Base-by-base conservation (phyloP, 148 eudicot species). In the Rhododendron henanense region DNA sequence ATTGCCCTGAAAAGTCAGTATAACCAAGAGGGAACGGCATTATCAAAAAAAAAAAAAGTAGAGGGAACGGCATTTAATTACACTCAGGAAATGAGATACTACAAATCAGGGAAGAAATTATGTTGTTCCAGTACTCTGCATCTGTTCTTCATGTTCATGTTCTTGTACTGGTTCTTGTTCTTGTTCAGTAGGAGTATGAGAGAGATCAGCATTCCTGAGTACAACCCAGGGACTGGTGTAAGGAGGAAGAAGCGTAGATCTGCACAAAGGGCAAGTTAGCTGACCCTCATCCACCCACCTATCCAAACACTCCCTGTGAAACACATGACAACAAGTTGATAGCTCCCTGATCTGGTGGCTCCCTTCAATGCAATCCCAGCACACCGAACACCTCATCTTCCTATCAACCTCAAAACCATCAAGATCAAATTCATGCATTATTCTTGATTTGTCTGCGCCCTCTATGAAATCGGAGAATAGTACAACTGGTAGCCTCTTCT, bases 261-360 rank as follows among this genome's bases (percentile, higher is more conserved):
- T 88, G 83, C 92, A 90, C 88, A 90, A 84, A 9, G 92, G 92
- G 79, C 90, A 90, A 18, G 84, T 87, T 14, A 87, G 84, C 33
- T 78, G 88, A 47, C 89, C 89, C 59, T 84, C 88, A 19, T 89
- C 90, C 18, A 90, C 76, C 92, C 92, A 90, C 9, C 75, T 81
- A 81, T 90, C 92, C 82, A 90, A 84, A 59, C 92, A 90, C 73
- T 61, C 84, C 50, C 81, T 81, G 73, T 88, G 92, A 39, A 90
- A 90, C 74, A 89, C 80, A 81, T 90, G 92, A 10, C 85, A 39
- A 37, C 92, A 90, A 35, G 45, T 85, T 37, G 84, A 81, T 2
- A 90, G 86, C 81, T 87, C 89, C 31, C 92, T 88, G 10, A 90
- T 80, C 31, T 79, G 31, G 10, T 84, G 69, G 15, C 45, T 71